phyloP scores from a whole-genome alignment of 139 green algal species.

The Chlorella ohadii region DNA sequence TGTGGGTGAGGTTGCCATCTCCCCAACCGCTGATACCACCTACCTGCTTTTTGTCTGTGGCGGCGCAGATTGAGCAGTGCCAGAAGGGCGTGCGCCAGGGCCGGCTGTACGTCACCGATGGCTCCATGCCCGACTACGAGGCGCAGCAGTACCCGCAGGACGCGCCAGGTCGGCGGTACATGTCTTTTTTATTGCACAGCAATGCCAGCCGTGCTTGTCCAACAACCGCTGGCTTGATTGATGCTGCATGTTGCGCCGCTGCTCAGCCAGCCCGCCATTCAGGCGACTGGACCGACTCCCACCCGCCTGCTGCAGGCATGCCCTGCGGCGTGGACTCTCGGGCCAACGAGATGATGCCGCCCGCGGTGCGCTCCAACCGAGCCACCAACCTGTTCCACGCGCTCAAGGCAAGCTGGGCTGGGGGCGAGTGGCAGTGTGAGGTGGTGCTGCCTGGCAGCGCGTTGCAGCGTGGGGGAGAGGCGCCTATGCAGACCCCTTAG shows the following conservation, averaged over 20 bases:
- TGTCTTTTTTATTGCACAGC: no score
- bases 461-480: no score
- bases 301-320: conserved; percentile 31
- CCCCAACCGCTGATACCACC: no score
- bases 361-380: conserved; percentile 38
- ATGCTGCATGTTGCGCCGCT: no score
- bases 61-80: conserved; percentile 2
- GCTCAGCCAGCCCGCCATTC: no score
- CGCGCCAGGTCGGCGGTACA: conserved; percentile 26
- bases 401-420: conserved; percentile 30
- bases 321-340: conserved; percentile 37
- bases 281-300: no score
- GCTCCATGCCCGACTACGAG: conserved; percentile 43
- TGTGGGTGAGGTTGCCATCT: no score
- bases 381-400: conserved; percentile 48
- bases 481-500: no score
- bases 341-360: conserved; percentile 42
- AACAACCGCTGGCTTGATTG: no score
- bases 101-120: conserved; percentile 52
- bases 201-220: no score
- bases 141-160: conserved; percentile 6
- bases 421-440: not conserved
- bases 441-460: no score
- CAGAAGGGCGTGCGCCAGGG: not conserved
- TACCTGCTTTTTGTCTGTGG: no score